Base-by-base conservation (phyloP, 2,329 filamentous ascomycete species). In the Diaporthe citriasiana region DNA sequence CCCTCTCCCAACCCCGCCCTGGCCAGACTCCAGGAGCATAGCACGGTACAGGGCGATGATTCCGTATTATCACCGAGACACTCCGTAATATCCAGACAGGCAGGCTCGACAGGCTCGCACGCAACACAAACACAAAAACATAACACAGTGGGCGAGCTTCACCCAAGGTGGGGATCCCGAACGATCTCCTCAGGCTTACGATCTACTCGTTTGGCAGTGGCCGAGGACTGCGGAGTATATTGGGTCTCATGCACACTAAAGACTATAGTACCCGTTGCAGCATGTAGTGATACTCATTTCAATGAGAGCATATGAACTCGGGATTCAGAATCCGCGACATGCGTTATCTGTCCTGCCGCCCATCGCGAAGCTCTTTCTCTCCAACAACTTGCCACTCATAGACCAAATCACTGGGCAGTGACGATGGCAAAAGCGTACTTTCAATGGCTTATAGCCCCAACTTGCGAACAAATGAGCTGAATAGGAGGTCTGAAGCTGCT, bases 21-120 rank as follows among this genome's bases (percentile, higher is more conserved):
- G 30, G 42, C 57, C n/a, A 45, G 9, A 45, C 19, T 30, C 25
- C 59, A n/a, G 22, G 25, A 47, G 59, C 42, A 65, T 22, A 22
- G 38, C 38, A 45, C 55, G n/a, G 25, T 25, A 63, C 47, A 53
- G 33, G 33, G 45, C n/a, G 33, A 25, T 22, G 63, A 68, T 55
- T 59, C 70, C 56, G 70, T 55, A 15, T 25, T 71, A 71, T 63
- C 70, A 59, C 70, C 57, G 45, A 55, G 57, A 19, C 15, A 22
- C 47, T 40, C 70, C 57, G 38, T 22, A 5, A 2, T 27, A 38
- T 33, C 56, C n/a, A 27, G 22, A 51, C 9, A n/a, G 33, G 47
- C 9, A n/a, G 33, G 47, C n/a, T 12, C 27, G 47, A 25, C 47
- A 50, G 47, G 30, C 30, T 53, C n/a, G n/a, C 8, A 25, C 8